Percentiles rank a stretch among this genome's conserved stretches.
phyloP scores from a whole-genome alignment of 352 stramenopile genomes.

The Phytophthora hibernalis region DNA sequence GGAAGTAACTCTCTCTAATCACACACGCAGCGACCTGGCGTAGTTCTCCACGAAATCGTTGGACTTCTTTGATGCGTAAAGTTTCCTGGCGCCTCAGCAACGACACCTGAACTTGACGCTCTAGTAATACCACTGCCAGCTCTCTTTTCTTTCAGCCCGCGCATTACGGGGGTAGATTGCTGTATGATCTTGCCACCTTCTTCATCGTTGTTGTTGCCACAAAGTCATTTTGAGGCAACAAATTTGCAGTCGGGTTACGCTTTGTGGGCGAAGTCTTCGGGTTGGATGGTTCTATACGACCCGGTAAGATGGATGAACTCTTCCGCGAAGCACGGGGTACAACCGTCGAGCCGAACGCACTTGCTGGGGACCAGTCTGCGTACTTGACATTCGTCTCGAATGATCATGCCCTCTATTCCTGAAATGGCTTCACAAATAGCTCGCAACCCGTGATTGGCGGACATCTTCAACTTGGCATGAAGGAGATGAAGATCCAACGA shows the following conservation, averaged over 20 bases:
- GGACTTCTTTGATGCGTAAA: constrained; percentile 11
- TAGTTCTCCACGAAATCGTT: constrained; percentile 20
- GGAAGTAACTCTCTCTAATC: constrained; percentile 24
- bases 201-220: constrained; percentile 22
- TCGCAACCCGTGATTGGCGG: not conserved
- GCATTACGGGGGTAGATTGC: not conserved
- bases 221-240: not conserved
- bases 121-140: constrained; percentile 26
- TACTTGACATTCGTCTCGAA: constrained; percentile 18
- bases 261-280: constrained; percentile 16
- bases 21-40: constrained; percentile 16
- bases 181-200: not conserved
- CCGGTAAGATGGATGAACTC: not conserved
- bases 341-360: constrained; percentile 46
- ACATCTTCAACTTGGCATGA: not conserved
- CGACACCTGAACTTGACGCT: constrained; percentile 34
- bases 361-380: constrained; percentile 52
- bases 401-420: not conserved
- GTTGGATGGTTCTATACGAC: not conserved
- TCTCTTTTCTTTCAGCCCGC: constrained; percentile 1
- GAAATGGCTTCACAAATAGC: not conserved
- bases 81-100: constrained; percentile 35
- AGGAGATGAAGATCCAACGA: too few species aligned
- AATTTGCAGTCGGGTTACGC: not conserved
- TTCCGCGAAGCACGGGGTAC: not conserved